Conservation (phyloP, 768 basidiomycete genomes). For the Hericium erinaceus region DNA sequence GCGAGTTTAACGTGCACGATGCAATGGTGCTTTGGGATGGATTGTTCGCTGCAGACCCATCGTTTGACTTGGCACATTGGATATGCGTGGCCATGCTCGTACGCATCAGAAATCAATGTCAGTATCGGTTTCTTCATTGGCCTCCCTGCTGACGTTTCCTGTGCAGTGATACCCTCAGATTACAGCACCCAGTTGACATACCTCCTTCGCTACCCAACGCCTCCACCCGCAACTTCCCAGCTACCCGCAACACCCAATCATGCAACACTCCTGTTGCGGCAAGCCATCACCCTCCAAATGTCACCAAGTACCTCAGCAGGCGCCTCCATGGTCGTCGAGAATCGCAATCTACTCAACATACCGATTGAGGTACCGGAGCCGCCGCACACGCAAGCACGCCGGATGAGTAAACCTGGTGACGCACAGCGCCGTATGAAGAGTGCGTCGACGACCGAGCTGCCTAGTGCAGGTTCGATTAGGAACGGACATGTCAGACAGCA, state of each 20-base stretch:
- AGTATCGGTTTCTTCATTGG: constrained; percentile 21
- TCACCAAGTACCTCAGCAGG: constrained; percentile 69
- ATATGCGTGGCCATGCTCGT: constrained; percentile 92
- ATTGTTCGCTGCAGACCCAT: constrained; percentile 79
- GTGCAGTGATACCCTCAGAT: constrained; percentile 73
- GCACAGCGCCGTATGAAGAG: constrained; percentile 22
- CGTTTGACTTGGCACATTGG: constrained; percentile 73
- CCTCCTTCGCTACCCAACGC: constrained; percentile 78
- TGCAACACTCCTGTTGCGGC: constrained; percentile 64
- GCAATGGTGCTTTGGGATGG: constrained; percentile 94
- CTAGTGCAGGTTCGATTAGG: constrained; percentile 3
- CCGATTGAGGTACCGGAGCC: constrained; percentile 54
- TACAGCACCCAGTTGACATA: constrained; percentile 79
- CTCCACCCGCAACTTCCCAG: constrained; percentile 26
- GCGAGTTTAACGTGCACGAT: constrained; percentile 77
- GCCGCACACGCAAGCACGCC: constrained; percentile 26
- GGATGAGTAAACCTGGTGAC: constrained; percentile 26
- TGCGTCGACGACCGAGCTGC: constrained; percentile 8
- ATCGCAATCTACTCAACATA: constrained; percentile 68
- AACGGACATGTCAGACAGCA: constrained; percentile 17
- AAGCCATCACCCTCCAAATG: constrained; percentile 73
- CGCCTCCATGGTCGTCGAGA: constrained; percentile 72
- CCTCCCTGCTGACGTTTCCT: constrained; percentile 2
- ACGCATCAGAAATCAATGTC: constrained; percentile 82
- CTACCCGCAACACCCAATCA: constrained; percentile 39